These are phyloP conservation scores for Psilocybe azurescens DNA, from an alignment of 768 basidiomycete species.

Conservation along the genomic window DNA sequence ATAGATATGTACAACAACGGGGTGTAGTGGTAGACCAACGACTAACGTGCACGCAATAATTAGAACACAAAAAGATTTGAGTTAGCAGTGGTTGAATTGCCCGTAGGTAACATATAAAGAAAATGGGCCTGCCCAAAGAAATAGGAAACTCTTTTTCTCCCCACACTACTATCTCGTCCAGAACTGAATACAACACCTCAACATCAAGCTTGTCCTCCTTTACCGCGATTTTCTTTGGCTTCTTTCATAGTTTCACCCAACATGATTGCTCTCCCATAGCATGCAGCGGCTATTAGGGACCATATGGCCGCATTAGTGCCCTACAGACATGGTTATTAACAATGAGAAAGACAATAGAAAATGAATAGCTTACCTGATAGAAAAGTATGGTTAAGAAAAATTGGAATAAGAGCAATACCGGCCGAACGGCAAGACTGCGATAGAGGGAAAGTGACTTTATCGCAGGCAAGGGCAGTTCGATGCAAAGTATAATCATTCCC, in stretches of 20 bases:
- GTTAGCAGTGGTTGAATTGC: conserved; percentile 18
- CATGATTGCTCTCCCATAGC: conserved; percentile 69
- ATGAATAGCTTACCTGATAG: conserved; percentile 65
- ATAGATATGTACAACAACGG: conserved; percentile 19
- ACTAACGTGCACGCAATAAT: conserved; percentile 18
- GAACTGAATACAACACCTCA: conserved; percentile 12
- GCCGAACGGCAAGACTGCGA: conserved; percentile 66
- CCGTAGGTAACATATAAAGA: conserved; percentile 21
- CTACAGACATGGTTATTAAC: conserved; percentile 40
- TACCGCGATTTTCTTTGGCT: conserved; percentile 66
- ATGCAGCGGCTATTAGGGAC: conserved; percentile 72
- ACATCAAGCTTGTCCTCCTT: conserved; percentile 57
- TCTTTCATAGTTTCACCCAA: conserved; percentile 74
- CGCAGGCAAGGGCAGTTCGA: conserved; percentile 76
- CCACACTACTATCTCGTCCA: conserved; percentile 13
- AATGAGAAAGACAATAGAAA: conserved; percentile 4
- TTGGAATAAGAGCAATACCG: conserved; percentile 69
- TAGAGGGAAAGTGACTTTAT: conserved; percentile 61
- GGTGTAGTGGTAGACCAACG: conserved; percentile 18
- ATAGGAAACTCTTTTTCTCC: conserved; percentile 22
- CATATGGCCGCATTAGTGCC: conserved; percentile 86
- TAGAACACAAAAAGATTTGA: conserved; percentile 15
- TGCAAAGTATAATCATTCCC: conserved; percentile 58
- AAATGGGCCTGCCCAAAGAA: conserved; percentile 28
- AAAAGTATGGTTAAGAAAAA: conserved; percentile 66